Evolutionary conservation across 768 basidiomycete species (phyloP).

Genomic region (Mrakia hoshinonis): DNA sequence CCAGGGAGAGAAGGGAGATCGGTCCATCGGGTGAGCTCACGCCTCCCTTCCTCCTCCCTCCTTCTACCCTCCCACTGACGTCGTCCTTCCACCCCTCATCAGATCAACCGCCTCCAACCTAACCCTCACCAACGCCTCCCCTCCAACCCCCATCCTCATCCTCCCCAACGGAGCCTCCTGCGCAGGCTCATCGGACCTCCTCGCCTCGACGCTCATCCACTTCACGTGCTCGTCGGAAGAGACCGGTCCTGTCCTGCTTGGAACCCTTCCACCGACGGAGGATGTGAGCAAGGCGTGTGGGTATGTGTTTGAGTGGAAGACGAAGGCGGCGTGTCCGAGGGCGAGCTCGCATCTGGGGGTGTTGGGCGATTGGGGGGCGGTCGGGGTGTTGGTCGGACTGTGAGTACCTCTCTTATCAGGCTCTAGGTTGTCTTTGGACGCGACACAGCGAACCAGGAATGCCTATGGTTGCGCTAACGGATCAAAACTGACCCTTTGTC

Average conservation of each 20-base stretch:
- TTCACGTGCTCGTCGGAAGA: slow-evolving; percentile 11
- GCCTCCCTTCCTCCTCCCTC: too few relatives aligned
- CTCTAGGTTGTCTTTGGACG: not conserved
- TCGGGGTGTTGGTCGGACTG: slow-evolving; percentile 4
- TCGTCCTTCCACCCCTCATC: not conserved
- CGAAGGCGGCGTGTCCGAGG: slow-evolving; percentile 9
- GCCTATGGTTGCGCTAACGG: not conserved
- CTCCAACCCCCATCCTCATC: not conserved
- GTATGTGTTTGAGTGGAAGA: slow-evolving; percentile 23
- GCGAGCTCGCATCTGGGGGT: not conserved
- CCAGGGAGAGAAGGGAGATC: slow-evolving; percentile 2
- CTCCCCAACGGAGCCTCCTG: slow-evolving; percentile 13
- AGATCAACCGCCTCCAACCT: slow-evolving; percentile 1
- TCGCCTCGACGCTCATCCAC: slow-evolving; percentile 10
- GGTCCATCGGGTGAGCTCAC: slow-evolving; percentile 7
- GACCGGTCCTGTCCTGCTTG: slow-evolving; percentile 11
- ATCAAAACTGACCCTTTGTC: not conserved
- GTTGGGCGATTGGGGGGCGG: slow-evolving; percentile 14
- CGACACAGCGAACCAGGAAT: too few relatives aligned
- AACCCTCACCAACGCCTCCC: not conserved
- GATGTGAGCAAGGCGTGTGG: slow-evolving; percentile 7
- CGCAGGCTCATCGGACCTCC: not conserved
- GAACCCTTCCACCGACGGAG: not conserved
- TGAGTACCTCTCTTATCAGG: not conserved
- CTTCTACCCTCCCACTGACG: not conserved